Evolutionary conservation across 306 rosid species (phyloP).

Genomic region (Vigna mungo): DNA sequence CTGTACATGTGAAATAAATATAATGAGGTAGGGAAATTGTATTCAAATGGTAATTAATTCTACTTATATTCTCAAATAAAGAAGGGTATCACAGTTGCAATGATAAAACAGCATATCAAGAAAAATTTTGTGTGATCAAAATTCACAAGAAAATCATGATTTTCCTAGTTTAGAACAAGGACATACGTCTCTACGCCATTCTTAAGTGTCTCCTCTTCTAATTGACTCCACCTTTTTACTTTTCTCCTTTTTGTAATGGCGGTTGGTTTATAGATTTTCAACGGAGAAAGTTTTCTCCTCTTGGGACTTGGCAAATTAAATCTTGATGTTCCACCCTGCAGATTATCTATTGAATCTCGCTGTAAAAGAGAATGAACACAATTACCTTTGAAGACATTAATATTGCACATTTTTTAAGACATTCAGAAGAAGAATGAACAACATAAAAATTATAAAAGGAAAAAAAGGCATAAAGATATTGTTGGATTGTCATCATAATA

Average conservation of each 20-base stretch:
- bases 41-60: slow-evolving; percentile 20
- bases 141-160: not conserved
- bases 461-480: not conserved
- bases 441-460: too few species aligned
- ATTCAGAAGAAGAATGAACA: too few species aligned
- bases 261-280: slow-evolving; percentile 46
- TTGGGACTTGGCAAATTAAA: slow-evolving; percentile 58
- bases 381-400: too few species aligned
- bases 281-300: slow-evolving; percentile 53
- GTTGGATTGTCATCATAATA: not conserved
- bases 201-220: slow-evolving; percentile 66
- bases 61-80: not conserved
- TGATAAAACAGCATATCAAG: not conserved
- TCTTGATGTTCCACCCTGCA: slow-evolving; percentile 47
- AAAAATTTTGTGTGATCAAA: not conserved
- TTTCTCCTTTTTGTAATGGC: slow-evolving; percentile 54
- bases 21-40: slow-evolving; percentile 21
- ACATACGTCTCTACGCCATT: slow-evolving; percentile 58
- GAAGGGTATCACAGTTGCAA: not conserved
- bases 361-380: slow-evolving; percentile 25
- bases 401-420: too few species aligned
- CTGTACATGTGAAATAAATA: slow-evolving; percentile 47
- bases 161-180: slow-evolving; percentile 3
- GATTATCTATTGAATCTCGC: slow-evolving; percentile 55
- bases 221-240: slow-evolving; percentile 59